Conservation (phyloP, 225 moss, liverwort and hornwort species). For the Bryum argenteum region DNA sequence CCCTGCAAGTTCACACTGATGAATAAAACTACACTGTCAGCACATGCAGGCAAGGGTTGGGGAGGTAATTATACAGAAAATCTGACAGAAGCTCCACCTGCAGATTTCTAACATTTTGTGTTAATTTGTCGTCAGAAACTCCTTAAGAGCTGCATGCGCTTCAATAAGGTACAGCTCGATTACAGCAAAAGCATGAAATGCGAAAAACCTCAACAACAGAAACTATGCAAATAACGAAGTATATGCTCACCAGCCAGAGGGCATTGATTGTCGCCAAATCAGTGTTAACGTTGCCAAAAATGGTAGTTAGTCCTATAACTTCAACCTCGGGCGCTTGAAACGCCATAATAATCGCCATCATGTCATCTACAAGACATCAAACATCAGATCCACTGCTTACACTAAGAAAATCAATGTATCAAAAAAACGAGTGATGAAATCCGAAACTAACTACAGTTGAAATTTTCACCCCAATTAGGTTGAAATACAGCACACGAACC, state of each 20-base stretch:
- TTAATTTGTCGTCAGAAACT: neutral
- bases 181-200: neutral
- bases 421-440: no score
- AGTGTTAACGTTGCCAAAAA: conserved; percentile 85
- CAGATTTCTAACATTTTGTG: no score
- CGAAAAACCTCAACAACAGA: conserved; percentile 3
- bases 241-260: conserved; percentile 62
- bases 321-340: conserved; percentile 75
- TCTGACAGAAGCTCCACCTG: conserved; percentile 3
- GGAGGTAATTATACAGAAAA: neutral
- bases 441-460: neutral
- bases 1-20: conserved; percentile 81
- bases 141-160: conserved; percentile 2
- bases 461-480: no score
- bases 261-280: conserved; percentile 74
- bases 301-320: conserved; percentile 80
- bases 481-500: no score
- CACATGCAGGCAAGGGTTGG: neutral
- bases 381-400: neutral
- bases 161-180: neutral
- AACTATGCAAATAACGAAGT: neutral
- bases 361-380: conserved; percentile 74
- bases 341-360: conserved; percentile 94
- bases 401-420: neutral
- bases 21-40: conserved; percentile 33